A percentile compares a stretch with the other conserved stretches of the same genome.
phyloP scores from a whole-genome alignment of 495 filamentous ascomycete genomes.

The Hyaloscypha hepaticicola region DNA sequence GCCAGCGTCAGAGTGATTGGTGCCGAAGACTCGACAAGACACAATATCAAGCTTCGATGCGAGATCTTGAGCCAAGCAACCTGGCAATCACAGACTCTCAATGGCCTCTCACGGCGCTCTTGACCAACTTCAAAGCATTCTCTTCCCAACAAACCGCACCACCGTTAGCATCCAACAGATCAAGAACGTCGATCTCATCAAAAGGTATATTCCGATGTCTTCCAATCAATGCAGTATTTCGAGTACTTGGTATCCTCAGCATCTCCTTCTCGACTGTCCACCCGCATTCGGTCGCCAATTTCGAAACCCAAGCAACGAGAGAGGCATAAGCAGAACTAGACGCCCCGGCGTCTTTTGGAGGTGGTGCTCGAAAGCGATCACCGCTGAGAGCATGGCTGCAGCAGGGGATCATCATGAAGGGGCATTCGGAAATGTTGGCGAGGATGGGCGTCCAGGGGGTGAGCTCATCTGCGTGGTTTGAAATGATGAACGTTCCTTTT shows the following conservation, averaged over 20 bases:
- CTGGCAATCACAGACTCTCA: conserved; percentile 20
- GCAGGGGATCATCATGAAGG: conserved; percentile 91
- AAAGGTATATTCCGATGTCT: conserved; percentile 36
- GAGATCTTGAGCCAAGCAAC: background rate
- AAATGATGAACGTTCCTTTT: conserved; percentile 83
- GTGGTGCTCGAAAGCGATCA: conserved; percentile 64
- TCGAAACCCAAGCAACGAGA: conserved; percentile 67
- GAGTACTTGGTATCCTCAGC: conserved; percentile 83
- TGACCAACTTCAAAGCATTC: conserved; percentile 51
- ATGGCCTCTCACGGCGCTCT: conserved; percentile 39
- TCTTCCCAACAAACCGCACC: conserved; percentile 55
- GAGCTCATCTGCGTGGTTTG: conserved; percentile 94
- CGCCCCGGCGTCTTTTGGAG: conserved; percentile 33
- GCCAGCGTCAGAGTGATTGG: too few relatives aligned
- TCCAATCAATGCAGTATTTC: conserved; percentile 80
- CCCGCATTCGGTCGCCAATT: conserved; percentile 66
- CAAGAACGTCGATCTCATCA: conserved; percentile 31
- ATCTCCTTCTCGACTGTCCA: conserved; percentile 77
- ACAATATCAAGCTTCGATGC: too few relatives aligned
- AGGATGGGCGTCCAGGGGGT: conserved; percentile 94
- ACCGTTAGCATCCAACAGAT: conserved; percentile 46
- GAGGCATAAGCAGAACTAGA: conserved; percentile 64
- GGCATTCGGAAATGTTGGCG: conserved; percentile 67
- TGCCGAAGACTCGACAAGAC: too few relatives aligned
- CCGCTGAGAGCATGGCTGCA: conserved; percentile 88